Evolutionary conservation across 2,329 filamentous ascomycete genomes (phyloP).

Genomic region (Penicillium sclerotiorum): DNA sequence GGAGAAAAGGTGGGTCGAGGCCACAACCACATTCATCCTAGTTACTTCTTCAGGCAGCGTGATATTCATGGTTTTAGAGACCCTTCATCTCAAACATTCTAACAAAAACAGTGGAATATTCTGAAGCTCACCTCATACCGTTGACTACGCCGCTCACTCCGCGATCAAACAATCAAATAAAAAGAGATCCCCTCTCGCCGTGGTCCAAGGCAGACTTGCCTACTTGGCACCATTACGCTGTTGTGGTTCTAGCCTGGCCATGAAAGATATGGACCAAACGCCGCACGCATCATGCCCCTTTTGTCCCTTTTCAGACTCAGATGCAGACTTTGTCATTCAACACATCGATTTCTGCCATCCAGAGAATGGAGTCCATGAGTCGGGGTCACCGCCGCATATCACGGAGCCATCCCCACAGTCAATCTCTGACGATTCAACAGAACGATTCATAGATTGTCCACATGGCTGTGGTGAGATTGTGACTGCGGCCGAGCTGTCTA

Average conservation of each 20-base stretch:
- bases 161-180: no score
- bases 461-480: conserved; percentile 64
- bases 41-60: no score
- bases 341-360: conserved; percentile 51
- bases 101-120: no score
- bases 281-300: conserved; percentile 46
- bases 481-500: conserved; percentile 55
- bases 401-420: conserved; percentile 1
- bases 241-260: no score
- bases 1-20: no score
- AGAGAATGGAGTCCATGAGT: conserved; percentile 36
- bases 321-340: conserved; percentile 43
- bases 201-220: not conserved
- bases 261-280: conserved; percentile 9
- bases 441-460: conserved; percentile 56
- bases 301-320: conserved; percentile 46
- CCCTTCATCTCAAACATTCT: no score
- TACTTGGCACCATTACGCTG: no score
- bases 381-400: conserved; percentile 16
- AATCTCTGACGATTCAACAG: conserved; percentile 10
- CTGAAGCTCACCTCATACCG: no score
- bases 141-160: no score
- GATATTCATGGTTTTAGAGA: no score
- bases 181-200: no score
- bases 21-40: no score